Base-by-base conservation (phyloP, 2,329 filamentous ascomycete species). In the Aspergillus novofumigatus region DNA sequence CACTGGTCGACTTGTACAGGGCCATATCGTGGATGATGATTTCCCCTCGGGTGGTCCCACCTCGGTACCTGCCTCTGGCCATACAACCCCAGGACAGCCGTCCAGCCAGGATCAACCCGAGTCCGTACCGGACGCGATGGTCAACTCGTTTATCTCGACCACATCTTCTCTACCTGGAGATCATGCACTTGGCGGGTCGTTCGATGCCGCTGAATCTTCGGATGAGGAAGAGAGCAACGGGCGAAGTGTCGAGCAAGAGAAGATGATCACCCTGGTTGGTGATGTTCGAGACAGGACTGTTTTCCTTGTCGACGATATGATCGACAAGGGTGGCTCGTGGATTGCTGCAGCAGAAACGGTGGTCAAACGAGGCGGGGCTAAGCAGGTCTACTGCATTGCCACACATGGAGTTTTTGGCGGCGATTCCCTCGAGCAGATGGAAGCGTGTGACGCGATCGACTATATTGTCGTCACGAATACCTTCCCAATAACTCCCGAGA, bases 291-390 rank as follows among this genome's bases (percentile, higher is more conserved):
- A 91, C 70, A 86, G 91, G 57, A 88, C 91, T 0, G 94, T 97
- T 54, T 89, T 99, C 71, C 92, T 99, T 59, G 90, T 99, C 51
- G 94, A 99, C 72, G 94, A 99, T 73, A 97, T 99, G 90, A 97
- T 99, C 69, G 94, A 99, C 78, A 97, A 96, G 78, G 87, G 92
- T 9, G 91, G 89, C 14, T 96, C 91, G 6, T 99, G 94, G 94
- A 95, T 99, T 65, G 93, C 93, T 5, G 94, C 94, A 6, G 94
- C 94, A 11, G 94, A 99, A 79, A 96, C 92, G 1, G 93, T 96
- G 2, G 90, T 96, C 53, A 97, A 97, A 81, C 86, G 89, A 62
- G 95, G 94, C 62, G 85, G 86, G 48, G 94, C 94, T 1, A 96
- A 90, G 66, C 94, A 90, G 75, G 94, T 99, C 38, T 97, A 96